phyloP scores from a whole-genome alignment of 306 rosid species.

The Cicer arietinum region DNA sequence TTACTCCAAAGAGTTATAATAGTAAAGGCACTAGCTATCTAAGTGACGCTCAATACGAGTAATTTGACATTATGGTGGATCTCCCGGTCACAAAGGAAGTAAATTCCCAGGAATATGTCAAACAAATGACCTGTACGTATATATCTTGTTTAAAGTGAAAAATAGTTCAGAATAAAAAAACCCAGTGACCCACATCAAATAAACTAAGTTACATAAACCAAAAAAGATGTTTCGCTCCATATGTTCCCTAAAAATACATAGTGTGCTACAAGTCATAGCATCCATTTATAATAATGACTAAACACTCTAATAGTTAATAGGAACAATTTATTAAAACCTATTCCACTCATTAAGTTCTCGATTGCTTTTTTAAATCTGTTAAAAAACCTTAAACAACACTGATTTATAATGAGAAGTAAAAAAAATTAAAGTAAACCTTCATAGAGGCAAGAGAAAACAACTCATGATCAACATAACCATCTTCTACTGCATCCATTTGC shows the following conservation, averaged over 20 bases:
- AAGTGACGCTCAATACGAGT: neutral
- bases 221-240: neutral
- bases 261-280: neutral
- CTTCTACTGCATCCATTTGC: slow-evolving; percentile 86
- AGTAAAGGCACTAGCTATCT: neutral
- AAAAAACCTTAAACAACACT: neutral
- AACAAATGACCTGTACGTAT: neutral
- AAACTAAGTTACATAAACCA: slow-evolving; percentile 4
- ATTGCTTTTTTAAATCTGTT: neutral
- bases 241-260: neutral
- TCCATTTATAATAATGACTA: neutral
- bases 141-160: neutral
- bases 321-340: neutral
- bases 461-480: slow-evolving; percentile 73
- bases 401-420: neutral
- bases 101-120: slow-evolving; percentile 4
- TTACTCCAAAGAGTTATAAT: slow-evolving; percentile 3
- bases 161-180: neutral
- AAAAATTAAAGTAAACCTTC: slow-evolving; percentile 64
- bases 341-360: neutral
- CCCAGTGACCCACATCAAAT: neutral
- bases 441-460: slow-evolving; percentile 86
- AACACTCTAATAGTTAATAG: neutral
- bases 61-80: slow-evolving; percentile 1
- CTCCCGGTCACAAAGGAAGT: neutral